Evolutionary conservation across 2,329 filamentous ascomycete species (phyloP).

Genomic region (Apiospora arundinis): DNA sequence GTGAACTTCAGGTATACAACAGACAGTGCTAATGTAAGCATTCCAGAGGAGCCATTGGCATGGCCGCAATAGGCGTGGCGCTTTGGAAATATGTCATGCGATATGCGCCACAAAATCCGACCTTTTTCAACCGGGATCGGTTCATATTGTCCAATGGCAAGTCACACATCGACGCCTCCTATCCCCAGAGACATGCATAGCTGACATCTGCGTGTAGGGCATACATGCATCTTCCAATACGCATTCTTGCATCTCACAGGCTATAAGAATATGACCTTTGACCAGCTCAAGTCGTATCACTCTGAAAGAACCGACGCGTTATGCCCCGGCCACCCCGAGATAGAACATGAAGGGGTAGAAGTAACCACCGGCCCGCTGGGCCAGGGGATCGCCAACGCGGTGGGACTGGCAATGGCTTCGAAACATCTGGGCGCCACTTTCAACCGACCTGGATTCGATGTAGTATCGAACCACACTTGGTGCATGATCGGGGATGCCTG

Average conservation of each 20-base stretch:
- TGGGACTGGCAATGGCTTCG: slow-evolving; percentile 60
- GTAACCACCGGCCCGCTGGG: slow-evolving; percentile 64
- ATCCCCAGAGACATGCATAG: background rate
- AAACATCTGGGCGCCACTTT: slow-evolving; percentile 59
- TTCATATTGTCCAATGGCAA: slow-evolving; percentile 64
- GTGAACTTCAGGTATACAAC: background rate
- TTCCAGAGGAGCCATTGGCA: slow-evolving; percentile 38
- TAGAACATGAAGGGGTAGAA: slow-evolving; percentile 60
- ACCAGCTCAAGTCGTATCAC: slow-evolving; percentile 60
- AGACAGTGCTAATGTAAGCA: background rate
- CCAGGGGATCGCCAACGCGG: slow-evolving; percentile 62
- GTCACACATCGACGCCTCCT: background rate
- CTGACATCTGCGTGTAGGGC: slow-evolving; percentile 36
- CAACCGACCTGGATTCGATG: slow-evolving; percentile 54
- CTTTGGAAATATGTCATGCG: slow-evolving; percentile 66
- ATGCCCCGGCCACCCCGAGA: slow-evolving; percentile 61
- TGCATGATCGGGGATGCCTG: slow-evolving; percentile 63
- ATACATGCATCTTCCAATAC: slow-evolving; percentile 59
- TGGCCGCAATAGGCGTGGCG: slow-evolving; percentile 45
- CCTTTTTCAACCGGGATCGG: slow-evolving; percentile 64
- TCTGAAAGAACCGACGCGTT: slow-evolving; percentile 47
- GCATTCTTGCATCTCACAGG: slow-evolving; percentile 56
- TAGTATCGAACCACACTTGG: slow-evolving; percentile 57
- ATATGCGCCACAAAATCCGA: slow-evolving; percentile 58
- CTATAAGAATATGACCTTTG: slow-evolving; percentile 56